These are phyloP conservation scores for Tetrahymena elliotti DNA, from an alignment of 73 alveolate genomes.

Conservation along the genomic window DNA sequence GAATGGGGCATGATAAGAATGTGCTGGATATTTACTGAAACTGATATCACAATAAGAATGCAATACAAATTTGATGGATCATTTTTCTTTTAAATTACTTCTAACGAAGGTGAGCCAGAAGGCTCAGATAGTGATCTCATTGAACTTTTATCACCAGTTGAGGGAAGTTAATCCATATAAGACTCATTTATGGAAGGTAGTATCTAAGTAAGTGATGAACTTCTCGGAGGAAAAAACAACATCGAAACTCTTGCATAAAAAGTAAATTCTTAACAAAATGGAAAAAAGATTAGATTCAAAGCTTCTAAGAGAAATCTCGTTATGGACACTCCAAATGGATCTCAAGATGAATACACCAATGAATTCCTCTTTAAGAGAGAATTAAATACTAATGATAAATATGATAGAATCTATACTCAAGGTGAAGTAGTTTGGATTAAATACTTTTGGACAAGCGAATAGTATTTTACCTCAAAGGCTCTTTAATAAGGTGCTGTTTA, in stretches of 20 bases:
- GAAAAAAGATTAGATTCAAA: not conserved
- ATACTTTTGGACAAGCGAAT: not conserved
- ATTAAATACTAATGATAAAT: not conserved
- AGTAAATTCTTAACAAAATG: not conserved
- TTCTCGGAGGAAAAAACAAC: not conserved
- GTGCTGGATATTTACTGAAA: not conserved
- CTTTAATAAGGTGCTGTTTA: not conserved
- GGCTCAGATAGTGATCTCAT: not conserved
- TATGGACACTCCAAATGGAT: not conserved
- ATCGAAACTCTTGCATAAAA: not conserved
- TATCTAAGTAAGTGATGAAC: not conserved
- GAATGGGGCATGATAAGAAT: not conserved
- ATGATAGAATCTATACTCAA: not conserved
- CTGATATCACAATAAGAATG: not conserved
- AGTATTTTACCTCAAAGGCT: not conserved
- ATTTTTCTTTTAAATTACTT: not conserved
- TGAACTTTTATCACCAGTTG: not conserved
- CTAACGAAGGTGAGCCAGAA: not conserved
- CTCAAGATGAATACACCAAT: not conserved
- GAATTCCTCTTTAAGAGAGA: not conserved
- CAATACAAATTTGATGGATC: not conserved
- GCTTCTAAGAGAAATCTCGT: not conserved
- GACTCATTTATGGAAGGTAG: not conserved
- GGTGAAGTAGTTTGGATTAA: not conserved
- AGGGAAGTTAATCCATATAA: not conserved